Evolutionary conservation across 805 yeast species (phyloP).

Genomic region (Ogataea ramenticola): DNA sequence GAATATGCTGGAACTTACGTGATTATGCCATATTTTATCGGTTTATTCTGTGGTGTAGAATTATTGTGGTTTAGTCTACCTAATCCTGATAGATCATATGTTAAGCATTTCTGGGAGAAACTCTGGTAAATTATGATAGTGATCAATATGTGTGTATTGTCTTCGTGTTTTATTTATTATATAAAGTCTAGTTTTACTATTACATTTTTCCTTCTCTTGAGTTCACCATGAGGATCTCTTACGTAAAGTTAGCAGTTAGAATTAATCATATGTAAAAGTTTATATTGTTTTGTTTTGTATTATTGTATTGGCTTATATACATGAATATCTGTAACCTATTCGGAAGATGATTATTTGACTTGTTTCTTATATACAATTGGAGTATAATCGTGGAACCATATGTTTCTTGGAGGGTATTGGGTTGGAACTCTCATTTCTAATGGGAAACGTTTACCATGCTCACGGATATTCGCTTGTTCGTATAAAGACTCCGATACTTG

Average conservation of each 20-base stretch:
- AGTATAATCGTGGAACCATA: conserved; percentile 63
- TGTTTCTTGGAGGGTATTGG: conserved; percentile 73
- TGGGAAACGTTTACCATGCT: conserved; percentile 61
- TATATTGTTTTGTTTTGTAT: no score
- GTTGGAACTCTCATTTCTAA: conserved; percentile 84
- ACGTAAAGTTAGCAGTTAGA: no score
- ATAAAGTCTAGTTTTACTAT: no score
- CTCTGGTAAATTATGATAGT: conserved; percentile 7
- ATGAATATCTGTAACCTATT: not conserved
- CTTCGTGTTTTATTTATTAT: no score
- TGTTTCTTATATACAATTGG: conserved; percentile 16
- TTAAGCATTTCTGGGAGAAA: conserved; percentile 19
- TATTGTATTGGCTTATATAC: not conserved
- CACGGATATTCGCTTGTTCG: conserved; percentile 51
- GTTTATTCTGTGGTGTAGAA: conserved; percentile 27
- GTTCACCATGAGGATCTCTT: no score
- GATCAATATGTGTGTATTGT: no score
- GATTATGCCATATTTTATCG: conserved; percentile 40
- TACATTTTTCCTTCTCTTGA: no score
- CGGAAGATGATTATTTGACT: not conserved
- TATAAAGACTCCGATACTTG: conserved; percentile 45
- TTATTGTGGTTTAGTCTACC: conserved; percentile 37
- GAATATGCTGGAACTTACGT: conserved; percentile 40
- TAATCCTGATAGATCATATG: conserved; percentile 29
- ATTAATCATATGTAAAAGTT: no score